Percentiles rank a stretch among this genome's conserved stretches.
Conservation (phyloP, 2,329 filamentous ascomycete genomes). For the Arachnopeziza araneosa region DNA sequence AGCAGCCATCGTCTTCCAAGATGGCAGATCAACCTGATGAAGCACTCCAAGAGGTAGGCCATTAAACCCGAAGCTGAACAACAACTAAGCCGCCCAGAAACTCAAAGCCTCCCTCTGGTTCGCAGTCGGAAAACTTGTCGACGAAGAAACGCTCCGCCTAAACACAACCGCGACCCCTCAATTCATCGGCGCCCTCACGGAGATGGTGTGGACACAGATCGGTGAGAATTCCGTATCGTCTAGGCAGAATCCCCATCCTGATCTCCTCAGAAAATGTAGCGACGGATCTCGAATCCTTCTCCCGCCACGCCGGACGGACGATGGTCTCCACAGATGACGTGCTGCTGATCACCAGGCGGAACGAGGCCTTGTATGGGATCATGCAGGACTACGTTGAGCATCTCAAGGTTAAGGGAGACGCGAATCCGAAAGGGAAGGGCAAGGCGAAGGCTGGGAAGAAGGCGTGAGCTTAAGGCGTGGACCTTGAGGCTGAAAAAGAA, state of each 20-base stretch:
- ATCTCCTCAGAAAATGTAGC: conserved; percentile 42
- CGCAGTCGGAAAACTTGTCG: conserved; percentile 79
- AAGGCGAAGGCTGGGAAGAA: not conserved
- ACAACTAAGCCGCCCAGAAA: not conserved
- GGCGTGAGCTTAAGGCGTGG: not conserved
- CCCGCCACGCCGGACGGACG: conserved; percentile 72
- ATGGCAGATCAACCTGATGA: not conserved
- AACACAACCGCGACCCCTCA: conserved; percentile 85
- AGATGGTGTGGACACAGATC: conserved; percentile 83
- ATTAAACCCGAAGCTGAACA: not conserved
- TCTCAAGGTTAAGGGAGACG: not conserved
- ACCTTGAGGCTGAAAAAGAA: too few relatives aligned
- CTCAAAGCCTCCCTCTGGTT: conserved; percentile 73
- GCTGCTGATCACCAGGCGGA: conserved; percentile 77
- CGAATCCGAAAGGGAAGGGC: not conserved
- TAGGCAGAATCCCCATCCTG: not conserved
- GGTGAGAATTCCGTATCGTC: conserved; percentile 43
- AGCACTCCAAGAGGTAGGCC: not conserved
- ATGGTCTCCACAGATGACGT: conserved; percentile 85
- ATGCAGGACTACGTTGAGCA: conserved; percentile 36
- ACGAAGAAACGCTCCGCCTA: conserved; percentile 68
- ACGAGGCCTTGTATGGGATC: conserved; percentile 75
- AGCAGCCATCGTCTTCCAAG: not conserved
- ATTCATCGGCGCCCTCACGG: conserved; percentile 79
- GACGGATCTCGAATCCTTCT: conserved; percentile 59